A percentile compares a stretch with the other conserved stretches of the same genome.
These are phyloP conservation scores for Candida maltosa DNA, from an alignment of 805 yeast genomes.

Conservation along the genomic window DNA sequence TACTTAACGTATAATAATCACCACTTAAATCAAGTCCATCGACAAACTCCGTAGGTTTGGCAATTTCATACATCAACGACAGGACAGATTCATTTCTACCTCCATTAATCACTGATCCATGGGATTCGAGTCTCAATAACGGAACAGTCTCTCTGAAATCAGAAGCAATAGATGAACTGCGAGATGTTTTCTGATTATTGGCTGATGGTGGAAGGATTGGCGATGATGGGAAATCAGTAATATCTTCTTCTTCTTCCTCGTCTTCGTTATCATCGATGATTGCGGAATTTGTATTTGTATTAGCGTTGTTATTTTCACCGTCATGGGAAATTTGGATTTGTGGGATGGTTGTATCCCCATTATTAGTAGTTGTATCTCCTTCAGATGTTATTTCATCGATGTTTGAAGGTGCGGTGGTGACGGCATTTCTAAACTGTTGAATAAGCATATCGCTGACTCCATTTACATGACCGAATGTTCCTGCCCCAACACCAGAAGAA, in stretches of 20 bases:
- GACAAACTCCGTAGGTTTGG: conserved; percentile 20
- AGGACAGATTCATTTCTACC: conserved; percentile 21
- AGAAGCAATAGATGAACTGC: conserved; percentile 19
- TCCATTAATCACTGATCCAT: conserved; percentile 15
- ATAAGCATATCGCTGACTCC: conserved; percentile 5
- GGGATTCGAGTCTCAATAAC: conserved; percentile 23
- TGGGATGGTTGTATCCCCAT: too few species aligned
- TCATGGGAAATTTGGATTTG: too few species aligned
- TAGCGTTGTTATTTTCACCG: too few species aligned
- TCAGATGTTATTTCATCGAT: too few species aligned
- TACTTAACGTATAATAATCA: conserved; percentile 8
- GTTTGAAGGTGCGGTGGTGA: too few species aligned
- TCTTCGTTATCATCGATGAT: background rate
- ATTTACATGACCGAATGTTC: background rate
- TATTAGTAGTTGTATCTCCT: too few species aligned
- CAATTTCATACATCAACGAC: conserved; percentile 20
- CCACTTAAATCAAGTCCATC: conserved; percentile 25
- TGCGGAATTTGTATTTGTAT: too few species aligned
- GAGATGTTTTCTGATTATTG: conserved; percentile 6
- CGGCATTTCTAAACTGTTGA: conserved; percentile 8
- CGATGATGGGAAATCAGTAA: conserved; percentile 14
- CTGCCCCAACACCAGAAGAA: background rate
- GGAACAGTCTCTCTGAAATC: conserved; percentile 21
- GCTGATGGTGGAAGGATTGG: conserved; percentile 9
- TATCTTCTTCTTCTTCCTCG: conserved; percentile 14